Evolutionary conservation across 208 protist genomes (phyloP).

Genomic region (Crithidia fasciculata): DNA sequence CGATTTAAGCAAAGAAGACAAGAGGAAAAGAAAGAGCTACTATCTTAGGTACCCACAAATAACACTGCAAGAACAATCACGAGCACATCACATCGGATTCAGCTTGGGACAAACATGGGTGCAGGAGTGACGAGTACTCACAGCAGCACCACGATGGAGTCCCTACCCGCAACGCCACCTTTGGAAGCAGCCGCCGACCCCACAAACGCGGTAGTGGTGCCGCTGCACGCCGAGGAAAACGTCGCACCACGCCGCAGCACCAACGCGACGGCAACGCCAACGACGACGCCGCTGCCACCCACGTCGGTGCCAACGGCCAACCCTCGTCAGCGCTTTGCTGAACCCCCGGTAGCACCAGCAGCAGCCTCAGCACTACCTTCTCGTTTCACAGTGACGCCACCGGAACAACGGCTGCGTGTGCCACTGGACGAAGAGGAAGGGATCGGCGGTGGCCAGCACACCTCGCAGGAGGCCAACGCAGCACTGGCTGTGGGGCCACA

Average conservation of each 20-base stretch:
- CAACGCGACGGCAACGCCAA: not conserved
- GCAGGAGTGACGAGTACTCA: too few species aligned
- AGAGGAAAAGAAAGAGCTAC: too few species aligned
- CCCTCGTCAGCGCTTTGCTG: slow-evolving; percentile 26
- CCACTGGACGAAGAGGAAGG: not conserved
- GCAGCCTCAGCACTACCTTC: not conserved
- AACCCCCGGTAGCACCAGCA: not conserved
- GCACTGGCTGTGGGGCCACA: not conserved
- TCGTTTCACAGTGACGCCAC: not conserved
- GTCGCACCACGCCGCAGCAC: slow-evolving; percentile 4
- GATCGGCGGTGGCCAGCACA: too few species aligned
- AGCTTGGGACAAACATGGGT: too few species aligned
- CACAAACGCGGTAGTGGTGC: not conserved
- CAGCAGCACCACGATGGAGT: not conserved
- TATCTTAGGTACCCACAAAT: too few species aligned
- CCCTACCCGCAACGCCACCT: not conserved
- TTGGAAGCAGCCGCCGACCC: not conserved
- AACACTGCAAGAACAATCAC: too few species aligned
- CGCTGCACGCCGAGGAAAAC: slow-evolving; percentile 15
- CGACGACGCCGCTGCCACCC: slow-evolving; percentile 17
- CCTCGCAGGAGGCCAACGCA: not conserved
- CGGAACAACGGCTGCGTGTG: not conserved
- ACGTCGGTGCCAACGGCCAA: slow-evolving; percentile 19
- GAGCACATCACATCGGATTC: too few species aligned
- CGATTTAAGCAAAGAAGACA: too few species aligned